These are phyloP conservation scores for Metschnikowia cubensis DNA, from an alignment of 805 yeast genomes.

Conservation along the genomic window DNA sequence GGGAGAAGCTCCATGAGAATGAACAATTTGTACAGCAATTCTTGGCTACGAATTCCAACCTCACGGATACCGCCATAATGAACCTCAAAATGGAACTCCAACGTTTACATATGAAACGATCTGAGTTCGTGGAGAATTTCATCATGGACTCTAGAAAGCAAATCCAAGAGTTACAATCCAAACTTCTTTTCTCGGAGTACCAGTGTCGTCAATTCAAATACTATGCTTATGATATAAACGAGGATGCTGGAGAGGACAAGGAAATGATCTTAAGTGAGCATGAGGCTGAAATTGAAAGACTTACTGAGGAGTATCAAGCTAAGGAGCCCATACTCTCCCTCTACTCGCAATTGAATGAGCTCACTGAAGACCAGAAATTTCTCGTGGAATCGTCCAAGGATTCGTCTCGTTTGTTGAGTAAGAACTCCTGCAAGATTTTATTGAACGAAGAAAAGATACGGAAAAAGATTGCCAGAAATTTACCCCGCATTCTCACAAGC, in stretches of 20 bases:
- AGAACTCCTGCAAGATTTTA: conserved; percentile 74
- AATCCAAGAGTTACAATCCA: conserved; percentile 60
- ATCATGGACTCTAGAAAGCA: conserved; percentile 57
- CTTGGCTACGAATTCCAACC: conserved; percentile 39
- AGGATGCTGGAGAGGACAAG: conserved; percentile 42
- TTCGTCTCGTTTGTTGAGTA: conserved; percentile 70
- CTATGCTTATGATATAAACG: conserved; percentile 25
- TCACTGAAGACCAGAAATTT: conserved; percentile 56
- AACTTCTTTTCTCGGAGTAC: conserved; percentile 52
- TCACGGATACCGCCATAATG: conserved; percentile 45
- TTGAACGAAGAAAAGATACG: conserved; percentile 77
- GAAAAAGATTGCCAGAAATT: conserved; percentile 57
- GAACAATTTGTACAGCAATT: conserved; percentile 39
- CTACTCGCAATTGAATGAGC: conserved; percentile 51
- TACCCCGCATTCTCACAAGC: conserved; percentile 59
- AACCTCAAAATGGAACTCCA: conserved; percentile 54
- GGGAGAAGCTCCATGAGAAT: conserved; percentile 56
- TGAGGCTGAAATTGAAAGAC: conserved; percentile 53
- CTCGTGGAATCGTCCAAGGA: conserved; percentile 72
- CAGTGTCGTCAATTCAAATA: conserved; percentile 49
- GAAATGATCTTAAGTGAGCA: conserved; percentile 62
- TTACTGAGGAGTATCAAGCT: conserved; percentile 47
- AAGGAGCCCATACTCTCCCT: conserved; percentile 53
- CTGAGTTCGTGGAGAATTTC: conserved; percentile 62
- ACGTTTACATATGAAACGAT: conserved; percentile 56